These are phyloP conservation scores for Luvunga scandens DNA, from an alignment of 345 rosid species.

Conservation along the genomic window DNA sequence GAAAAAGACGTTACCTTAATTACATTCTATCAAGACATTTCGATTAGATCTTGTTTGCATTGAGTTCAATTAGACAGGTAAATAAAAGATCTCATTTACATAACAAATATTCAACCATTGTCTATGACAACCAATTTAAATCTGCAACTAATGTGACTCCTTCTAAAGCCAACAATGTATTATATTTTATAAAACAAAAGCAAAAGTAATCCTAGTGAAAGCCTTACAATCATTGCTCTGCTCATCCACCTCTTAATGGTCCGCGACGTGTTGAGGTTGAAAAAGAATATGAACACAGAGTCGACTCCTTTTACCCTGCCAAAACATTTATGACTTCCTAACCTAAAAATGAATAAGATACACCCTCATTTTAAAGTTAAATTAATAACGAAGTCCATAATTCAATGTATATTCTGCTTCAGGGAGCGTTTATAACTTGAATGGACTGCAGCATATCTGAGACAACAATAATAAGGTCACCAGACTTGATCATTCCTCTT, in stretches of 20 bases:
- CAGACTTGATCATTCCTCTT: constrained; percentile 26
- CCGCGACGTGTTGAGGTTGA: neutral
- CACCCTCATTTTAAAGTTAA: neutral
- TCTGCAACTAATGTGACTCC: neutral
- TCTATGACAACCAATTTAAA: neutral
- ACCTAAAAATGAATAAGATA: neutral
- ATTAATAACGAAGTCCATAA: neutral
- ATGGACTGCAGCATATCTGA: constrained; percentile 23
- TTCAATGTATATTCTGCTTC: neutral
- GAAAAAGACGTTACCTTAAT: too few species aligned
- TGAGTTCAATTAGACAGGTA: too few species aligned
- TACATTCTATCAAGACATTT: too few species aligned
- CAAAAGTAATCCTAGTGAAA: neutral
- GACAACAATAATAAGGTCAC: constrained; percentile 29
- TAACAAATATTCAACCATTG: neutral
- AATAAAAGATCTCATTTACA: neutral
- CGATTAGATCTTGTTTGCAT: too few species aligned
- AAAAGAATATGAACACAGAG: neutral
- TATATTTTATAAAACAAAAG: neutral
- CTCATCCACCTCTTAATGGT: neutral
- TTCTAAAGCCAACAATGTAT: too few species aligned
- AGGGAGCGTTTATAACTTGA: constrained; percentile 27
- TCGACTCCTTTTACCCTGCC: constrained; percentile 11
- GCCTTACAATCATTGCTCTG: neutral
- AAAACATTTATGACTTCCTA: neutral